A percentile compares a stretch with the other conserved stretches of the same genome.
phyloP scores from a whole-genome alignment of 371 early-diverging fungal species.

The Entomophthora muscae region DNA sequence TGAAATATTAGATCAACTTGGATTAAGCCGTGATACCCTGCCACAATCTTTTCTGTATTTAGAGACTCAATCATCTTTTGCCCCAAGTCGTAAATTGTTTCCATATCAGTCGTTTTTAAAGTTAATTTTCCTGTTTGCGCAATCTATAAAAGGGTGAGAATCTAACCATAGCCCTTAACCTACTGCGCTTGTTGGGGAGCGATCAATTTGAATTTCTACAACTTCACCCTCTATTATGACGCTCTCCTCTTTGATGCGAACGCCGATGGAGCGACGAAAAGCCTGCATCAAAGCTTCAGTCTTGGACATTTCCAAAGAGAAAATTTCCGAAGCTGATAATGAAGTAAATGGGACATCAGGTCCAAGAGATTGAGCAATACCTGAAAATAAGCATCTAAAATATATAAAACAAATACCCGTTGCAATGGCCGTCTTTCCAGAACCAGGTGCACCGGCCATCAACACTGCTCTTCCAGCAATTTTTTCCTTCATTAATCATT shows the following conservation, averaged over 20 bases:
- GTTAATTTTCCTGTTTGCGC: constrained; percentile 93
- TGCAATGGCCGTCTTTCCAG: constrained; percentile 90
- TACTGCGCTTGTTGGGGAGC: constrained; percentile 76
- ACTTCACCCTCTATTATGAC: constrained; percentile 99
- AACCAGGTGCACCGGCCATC: constrained; percentile 97
- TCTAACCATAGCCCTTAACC: constrained; percentile 10
- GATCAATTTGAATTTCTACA: constrained; percentile 92
- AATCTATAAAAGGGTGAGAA: constrained; percentile 11
- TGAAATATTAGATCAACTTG: background rate
- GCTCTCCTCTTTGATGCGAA: constrained; percentile 95
- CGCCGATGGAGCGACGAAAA: constrained; percentile 90
- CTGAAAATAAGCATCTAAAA: constrained; percentile 22
- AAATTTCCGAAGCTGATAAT: constrained; percentile 94
- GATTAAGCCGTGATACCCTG: constrained; percentile 36
- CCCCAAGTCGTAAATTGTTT: constrained; percentile 97
- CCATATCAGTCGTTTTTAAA: constrained; percentile 99
- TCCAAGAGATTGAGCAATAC: constrained; percentile 83
- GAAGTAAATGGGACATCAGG: constrained; percentile 90
- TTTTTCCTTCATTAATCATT: constrained; percentile 86
- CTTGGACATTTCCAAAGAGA: constrained; percentile 95
- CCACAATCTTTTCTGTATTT: constrained; percentile 93
- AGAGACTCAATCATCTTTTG: constrained; percentile 95
- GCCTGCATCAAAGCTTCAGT: constrained; percentile 98
- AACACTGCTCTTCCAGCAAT: constrained; percentile 94
- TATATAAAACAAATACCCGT: too few relatives aligned